Percentiles rank a stretch among this genome's conserved stretches.
Conservation (phyloP, 73 alveolate genomes). For the Uronychia binucleata region DNA sequence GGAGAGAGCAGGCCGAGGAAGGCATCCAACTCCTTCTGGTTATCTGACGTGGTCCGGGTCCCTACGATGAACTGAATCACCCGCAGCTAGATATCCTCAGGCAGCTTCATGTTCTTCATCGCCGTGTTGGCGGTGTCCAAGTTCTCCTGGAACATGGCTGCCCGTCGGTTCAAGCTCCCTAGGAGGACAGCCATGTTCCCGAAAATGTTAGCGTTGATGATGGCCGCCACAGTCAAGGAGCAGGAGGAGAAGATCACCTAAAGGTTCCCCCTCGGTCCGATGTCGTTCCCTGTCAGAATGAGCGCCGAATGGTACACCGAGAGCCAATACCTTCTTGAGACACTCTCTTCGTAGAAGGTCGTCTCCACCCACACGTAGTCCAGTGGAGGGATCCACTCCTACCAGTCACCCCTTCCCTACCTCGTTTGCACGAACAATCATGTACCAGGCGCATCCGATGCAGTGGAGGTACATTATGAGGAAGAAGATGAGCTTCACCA, state of each 20-base stretch:
- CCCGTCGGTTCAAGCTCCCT: slow-evolving; percentile 34
- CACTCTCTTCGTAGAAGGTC: neutral
- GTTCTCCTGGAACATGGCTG: slow-evolving; percentile 31
- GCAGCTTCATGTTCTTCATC: slow-evolving; percentile 68
- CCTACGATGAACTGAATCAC: slow-evolving; percentile 32
- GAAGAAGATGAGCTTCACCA: slow-evolving; percentile 25
- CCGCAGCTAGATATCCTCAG: slow-evolving; percentile 46
- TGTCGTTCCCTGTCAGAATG: slow-evolving; percentile 64
- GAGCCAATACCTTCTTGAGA: slow-evolving; percentile 24
- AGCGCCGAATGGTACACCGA: slow-evolving; percentile 53
- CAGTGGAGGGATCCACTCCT: slow-evolving; percentile 27
- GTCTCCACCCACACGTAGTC: slow-evolving; percentile 18
- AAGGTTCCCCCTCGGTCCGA: slow-evolving; percentile 44
- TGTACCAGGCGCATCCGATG: slow-evolving; percentile 19
- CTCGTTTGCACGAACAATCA: neutral
- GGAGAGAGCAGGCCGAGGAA: slow-evolving; percentile 66
- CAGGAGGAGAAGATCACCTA: slow-evolving; percentile 30
- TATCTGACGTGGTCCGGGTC: slow-evolving; percentile 43
- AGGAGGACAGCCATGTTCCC: slow-evolving; percentile 61
- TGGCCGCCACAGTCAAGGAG: slow-evolving; percentile 47
- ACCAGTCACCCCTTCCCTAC: slow-evolving; percentile 52
- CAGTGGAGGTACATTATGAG: slow-evolving; percentile 31
- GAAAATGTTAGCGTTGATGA: slow-evolving; percentile 67
- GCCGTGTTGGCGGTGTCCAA: slow-evolving; percentile 65
- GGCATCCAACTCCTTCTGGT: slow-evolving; percentile 51